Evolutionary conservation across 805 yeast species (phyloP).

Genomic region (Sugiyamaella mastotermitis): DNA sequence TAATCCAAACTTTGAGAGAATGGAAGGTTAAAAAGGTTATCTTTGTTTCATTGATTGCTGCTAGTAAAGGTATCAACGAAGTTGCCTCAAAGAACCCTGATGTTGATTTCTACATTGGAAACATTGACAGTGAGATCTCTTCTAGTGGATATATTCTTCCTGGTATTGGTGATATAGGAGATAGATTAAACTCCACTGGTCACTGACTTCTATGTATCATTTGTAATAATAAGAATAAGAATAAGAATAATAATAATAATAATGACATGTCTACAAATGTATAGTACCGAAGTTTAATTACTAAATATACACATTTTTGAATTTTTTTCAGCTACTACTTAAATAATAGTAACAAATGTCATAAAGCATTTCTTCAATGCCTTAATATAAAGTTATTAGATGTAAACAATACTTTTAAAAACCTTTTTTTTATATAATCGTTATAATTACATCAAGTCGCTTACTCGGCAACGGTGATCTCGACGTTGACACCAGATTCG

Average conservation of each 20-base stretch:
- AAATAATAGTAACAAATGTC: too few species aligned
- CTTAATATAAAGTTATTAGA: not conserved
- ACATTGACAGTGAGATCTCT: constrained; percentile 22
- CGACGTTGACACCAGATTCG: constrained; percentile 98
- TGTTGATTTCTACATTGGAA: constrained; percentile 26
- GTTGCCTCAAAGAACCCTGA: constrained; percentile 18
- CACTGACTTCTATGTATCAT: constrained; percentile 3
- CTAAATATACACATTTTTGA: too few species aligned
- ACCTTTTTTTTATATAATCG: not conserved
- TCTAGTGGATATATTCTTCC: constrained; percentile 28
- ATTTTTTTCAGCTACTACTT: too few species aligned
- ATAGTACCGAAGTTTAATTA: too few species aligned
- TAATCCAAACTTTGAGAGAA: constrained; percentile 26
- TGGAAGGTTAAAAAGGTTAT: constrained; percentile 29
- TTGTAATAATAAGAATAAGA: not conserved
- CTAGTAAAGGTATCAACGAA: constrained; percentile 20
- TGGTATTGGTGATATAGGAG: constrained; percentile 32
- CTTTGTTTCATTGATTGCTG: constrained; percentile 24
- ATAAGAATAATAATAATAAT: too few species aligned
- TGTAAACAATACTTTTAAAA: not conserved
- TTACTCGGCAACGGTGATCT: constrained; percentile 34
- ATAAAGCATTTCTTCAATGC: constrained; percentile 1
- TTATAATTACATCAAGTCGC: not conserved
- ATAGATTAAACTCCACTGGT: constrained; percentile 22
- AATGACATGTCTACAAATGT: too few species aligned